Evolutionary conservation across 1,139 yeast genomes (phyloP).

Genomic region (Magnusiomyces ingens): DNA sequence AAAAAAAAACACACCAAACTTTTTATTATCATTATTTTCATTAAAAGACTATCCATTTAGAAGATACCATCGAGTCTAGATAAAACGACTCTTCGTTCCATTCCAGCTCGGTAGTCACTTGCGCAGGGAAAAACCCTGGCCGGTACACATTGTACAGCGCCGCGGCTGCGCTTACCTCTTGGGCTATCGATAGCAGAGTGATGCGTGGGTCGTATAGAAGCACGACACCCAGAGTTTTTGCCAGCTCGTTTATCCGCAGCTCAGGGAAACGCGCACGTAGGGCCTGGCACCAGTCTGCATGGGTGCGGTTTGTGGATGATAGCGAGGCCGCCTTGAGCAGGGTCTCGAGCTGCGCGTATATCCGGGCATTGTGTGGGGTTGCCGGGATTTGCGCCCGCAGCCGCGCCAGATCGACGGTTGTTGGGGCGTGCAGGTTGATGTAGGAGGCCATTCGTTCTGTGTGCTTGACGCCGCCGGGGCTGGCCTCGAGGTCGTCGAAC

Average conservation of each 20-base stretch:
- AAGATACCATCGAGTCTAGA: not conserved
- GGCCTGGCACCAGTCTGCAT: conserved; percentile 2
- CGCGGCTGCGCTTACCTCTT: not conserved
- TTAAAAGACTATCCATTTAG: not conserved
- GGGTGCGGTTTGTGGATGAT: not conserved
- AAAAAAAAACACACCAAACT: not conserved
- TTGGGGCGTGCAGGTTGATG: not conserved
- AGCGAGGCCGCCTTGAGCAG: not conserved
- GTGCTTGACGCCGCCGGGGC: not conserved
- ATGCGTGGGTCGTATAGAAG: not conserved
- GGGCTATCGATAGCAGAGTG: not conserved
- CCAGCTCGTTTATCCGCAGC: not conserved
- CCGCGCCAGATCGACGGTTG: not conserved
- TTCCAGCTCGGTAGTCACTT: not conserved
- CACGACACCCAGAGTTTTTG: not conserved
- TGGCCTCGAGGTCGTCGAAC: not conserved
- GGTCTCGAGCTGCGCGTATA: not conserved
- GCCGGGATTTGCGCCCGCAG: not conserved
- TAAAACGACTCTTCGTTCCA: conserved; percentile 2
- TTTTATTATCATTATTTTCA: too few species aligned
- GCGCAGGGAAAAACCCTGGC: not conserved
- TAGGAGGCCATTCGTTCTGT: too few species aligned
- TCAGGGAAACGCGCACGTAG: not conserved
- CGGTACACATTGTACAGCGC: not conserved
- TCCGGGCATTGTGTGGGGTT: not conserved